Base-by-base conservation (phyloP, 2,329 filamentous ascomycete species). In the Zalaria sp. region DNA sequence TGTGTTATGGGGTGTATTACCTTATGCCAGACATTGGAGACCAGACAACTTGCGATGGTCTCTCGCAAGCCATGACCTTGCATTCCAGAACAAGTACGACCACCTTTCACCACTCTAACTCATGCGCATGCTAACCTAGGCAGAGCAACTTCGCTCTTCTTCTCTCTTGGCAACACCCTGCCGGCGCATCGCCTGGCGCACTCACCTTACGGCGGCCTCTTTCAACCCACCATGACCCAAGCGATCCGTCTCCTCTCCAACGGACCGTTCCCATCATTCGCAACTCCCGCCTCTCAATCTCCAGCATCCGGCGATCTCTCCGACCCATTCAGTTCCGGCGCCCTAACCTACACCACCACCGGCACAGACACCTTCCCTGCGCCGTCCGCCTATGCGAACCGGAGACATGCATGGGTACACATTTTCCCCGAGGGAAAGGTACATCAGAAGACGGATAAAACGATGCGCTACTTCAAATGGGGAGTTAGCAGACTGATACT, bases 381-480 rank as follows among this genome's bases (percentile, higher is more conserved):
- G 0, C 86, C 87, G 1, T 79, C 85, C 2, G 73, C 78, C 38
- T 88, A 83, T 57, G 60, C 75, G 2, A 71, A 64, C 48, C 79
- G 86, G 52, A 77, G 76, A 37, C 73, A 83, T 59, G 76, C 77
- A 36, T 98, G 91, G 91, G 69, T 98, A 3, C 91, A 98, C 61
- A 81, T 96, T 42, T 96, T 96, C 60, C 91, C 91, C 8, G 91
- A 98, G 63, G 91, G 87, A 38, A 86, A 83, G 60, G 86, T 94
- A 37, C 88, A 96, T 61, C 91, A 98, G 64, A 79, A 86, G 50
- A 74, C 81, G 1, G 68, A 78, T 35, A 77, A 79, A 52, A 77
- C 80, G 5, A 80, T 96, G 70, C 82, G 91, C 27, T 98, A 98
- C 65, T 96, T 96, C 75, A 95, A 94, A 67, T 98, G 91, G 91